phyloP scores from a whole-genome alignment of 208 protist genomes.

The Herpetomonas samuelpessoai region DNA sequence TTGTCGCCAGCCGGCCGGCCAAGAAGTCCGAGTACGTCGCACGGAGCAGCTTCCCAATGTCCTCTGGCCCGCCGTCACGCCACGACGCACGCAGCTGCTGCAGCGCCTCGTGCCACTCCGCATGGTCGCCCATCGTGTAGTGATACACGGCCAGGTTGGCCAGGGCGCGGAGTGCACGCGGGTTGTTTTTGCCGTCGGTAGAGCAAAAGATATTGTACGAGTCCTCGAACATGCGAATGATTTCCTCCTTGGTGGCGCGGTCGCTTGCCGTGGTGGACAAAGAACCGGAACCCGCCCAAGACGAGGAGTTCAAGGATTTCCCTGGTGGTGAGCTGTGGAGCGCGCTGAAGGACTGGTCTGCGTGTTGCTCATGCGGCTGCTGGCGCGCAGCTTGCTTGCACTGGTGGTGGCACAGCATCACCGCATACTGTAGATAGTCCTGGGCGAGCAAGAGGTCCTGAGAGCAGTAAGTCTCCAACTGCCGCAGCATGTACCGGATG shows the following conservation, averaged over 20 bases:
- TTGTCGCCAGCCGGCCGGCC: too few relatives aligned
- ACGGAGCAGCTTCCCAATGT: slow-evolving; percentile 20
- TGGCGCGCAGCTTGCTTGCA: neutral
- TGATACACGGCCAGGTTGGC: slow-evolving; percentile 31
- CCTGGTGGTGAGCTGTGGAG: too few relatives aligned
- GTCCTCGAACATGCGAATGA: slow-evolving; percentile 5
- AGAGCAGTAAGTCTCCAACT: slow-evolving; percentile 29
- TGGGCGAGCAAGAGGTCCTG: slow-evolving; percentile 23
- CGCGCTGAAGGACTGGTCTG: too few relatives aligned
- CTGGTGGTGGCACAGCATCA: slow-evolving; percentile 21
- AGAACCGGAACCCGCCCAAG: too few relatives aligned
- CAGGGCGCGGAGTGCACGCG: slow-evolving; percentile 24
- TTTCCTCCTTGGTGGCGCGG: neutral
- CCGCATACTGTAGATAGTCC: slow-evolving; percentile 30
- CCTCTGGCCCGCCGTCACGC: slow-evolving; percentile 23
- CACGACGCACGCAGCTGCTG: slow-evolving; percentile 20
- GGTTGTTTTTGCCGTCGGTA: slow-evolving; percentile 14
- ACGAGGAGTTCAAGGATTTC: too few relatives aligned
- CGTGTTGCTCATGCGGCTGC: neutral
- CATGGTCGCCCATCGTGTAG: slow-evolving; percentile 23
- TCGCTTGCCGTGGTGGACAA: too few relatives aligned
- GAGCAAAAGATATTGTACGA: slow-evolving; percentile 19
- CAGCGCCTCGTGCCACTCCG: slow-evolving; percentile 24
- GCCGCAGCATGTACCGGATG: slow-evolving; percentile 28
- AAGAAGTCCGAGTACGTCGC: slow-evolving; percentile 1